A percentile compares a stretch with the other conserved stretches of the same genome.
These are phyloP conservation scores for Pseudogymnoascus pannorum DNA, from an alignment of 2,329 filamentous ascomycete genomes.

Conservation along the genomic window DNA sequence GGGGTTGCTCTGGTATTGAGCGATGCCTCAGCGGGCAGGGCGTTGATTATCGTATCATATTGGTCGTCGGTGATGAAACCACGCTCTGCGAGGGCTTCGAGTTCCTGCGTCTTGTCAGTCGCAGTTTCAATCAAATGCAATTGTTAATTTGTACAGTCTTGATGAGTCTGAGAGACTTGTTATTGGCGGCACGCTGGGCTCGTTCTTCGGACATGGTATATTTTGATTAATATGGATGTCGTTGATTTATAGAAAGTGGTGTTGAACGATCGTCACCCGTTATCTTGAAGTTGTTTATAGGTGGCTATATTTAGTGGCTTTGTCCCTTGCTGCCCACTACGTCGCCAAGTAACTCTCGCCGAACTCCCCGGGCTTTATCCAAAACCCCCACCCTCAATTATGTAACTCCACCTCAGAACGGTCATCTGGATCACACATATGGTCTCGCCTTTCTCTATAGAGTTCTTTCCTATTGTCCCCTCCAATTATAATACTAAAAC, in stretches of 20 bases:
- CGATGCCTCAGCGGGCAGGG: conserved; percentile 66
- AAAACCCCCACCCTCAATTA: not conserved
- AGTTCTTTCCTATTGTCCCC: not conserved
- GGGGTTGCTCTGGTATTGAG: conserved; percentile 31
- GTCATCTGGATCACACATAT: not conserved
- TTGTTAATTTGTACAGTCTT: conserved; percentile 26
- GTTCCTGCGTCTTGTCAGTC: conserved; percentile 56
- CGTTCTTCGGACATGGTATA: not conserved
- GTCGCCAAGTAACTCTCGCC: not conserved
- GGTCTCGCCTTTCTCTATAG: not conserved
- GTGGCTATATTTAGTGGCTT: not conserved
- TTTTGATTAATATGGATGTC: not conserved
- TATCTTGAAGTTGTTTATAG: not conserved
- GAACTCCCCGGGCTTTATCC: not conserved
- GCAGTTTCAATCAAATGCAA: not conserved
- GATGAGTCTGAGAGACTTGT: conserved; percentile 28
- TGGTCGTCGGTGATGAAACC: conserved; percentile 68
- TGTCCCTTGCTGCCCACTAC: not conserved
- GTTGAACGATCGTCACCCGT: not conserved
- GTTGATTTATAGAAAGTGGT: not conserved
- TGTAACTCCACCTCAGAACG: not conserved
- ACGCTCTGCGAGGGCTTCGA: conserved; percentile 80
- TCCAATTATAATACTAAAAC: not conserved
- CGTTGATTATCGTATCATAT: conserved; percentile 65
- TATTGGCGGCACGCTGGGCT: conserved; percentile 18